Percentiles rank a stretch among this genome's conserved stretches.
Conservation (phyloP, 495 filamentous ascomycete species). For the Filosporella fistucella region DNA sequence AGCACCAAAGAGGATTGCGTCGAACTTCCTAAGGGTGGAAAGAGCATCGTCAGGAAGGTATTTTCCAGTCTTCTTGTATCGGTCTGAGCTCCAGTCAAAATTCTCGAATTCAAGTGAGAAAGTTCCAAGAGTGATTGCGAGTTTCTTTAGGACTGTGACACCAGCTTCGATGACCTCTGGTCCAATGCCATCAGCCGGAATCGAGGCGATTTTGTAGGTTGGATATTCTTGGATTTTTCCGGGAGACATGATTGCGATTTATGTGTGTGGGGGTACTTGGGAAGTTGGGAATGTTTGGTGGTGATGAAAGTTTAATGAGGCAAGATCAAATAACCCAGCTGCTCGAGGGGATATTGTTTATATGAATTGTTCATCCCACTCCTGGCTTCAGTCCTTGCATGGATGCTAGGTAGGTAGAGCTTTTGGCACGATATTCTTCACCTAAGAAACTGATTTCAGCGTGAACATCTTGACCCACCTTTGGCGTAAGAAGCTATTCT, state of each 20-base stretch:
- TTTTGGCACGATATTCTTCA: background rate
- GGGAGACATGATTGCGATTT: conserved; percentile 6
- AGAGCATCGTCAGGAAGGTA: conserved; percentile 52
- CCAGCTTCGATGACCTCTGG: conserved; percentile 49
- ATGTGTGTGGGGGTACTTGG: background rate
- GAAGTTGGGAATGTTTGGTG: background rate
- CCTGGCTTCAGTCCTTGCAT: background rate
- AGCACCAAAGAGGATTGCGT: conserved; percentile 54
- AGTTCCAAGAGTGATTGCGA: conserved; percentile 37
- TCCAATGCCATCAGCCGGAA: conserved; percentile 52
- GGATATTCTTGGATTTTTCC: conserved; percentile 1
- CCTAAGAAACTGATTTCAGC: background rate
- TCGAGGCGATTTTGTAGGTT: conserved; percentile 35
- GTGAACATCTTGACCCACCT: background rate
- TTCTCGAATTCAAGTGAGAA: conserved; percentile 46
- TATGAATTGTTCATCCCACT: background rate
- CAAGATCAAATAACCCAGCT: background rate
- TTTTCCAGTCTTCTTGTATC: conserved; percentile 46
- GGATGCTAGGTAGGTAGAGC: background rate
- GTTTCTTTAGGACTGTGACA: conserved; percentile 37
- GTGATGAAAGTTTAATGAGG: background rate
- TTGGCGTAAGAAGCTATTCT: background rate
- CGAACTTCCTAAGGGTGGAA: conserved; percentile 43
- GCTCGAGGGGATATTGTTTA: background rate
- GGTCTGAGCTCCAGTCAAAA: conserved; percentile 48